These are phyloP conservation scores for Trichophyton benhamiae DNA, from an alignment of 2,329 filamentous ascomycete genomes.

Conservation along the genomic window DNA sequence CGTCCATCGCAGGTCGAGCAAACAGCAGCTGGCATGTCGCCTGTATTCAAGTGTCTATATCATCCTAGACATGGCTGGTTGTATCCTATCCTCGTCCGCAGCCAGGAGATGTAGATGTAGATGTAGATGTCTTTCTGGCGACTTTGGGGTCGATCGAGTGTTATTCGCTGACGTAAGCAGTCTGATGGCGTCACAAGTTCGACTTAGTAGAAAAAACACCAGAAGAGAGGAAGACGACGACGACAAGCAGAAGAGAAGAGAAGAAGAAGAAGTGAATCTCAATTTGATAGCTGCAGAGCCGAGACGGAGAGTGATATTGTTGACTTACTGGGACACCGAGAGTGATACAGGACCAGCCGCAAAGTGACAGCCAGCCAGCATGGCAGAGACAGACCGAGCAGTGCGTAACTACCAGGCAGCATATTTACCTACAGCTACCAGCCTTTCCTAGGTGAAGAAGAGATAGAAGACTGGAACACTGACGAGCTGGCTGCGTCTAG, in stretches of 20 bases:
- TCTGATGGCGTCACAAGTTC: background rate
- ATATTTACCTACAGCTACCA: background rate
- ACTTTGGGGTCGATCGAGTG: background rate
- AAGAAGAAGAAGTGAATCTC: background rate
- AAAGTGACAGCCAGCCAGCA: background rate
- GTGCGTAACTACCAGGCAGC: constrained; percentile 1
- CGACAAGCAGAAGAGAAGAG: background rate
- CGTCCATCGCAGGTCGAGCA: constrained; percentile 25
- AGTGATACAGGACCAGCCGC: background rate
- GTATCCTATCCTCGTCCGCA: no score
- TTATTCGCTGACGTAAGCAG: background rate
- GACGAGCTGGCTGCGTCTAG: background rate
- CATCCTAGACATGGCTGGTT: no score
- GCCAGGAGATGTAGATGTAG: no score
- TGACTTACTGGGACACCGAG: background rate
- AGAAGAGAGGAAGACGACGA: background rate
- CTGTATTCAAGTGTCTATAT: no score
- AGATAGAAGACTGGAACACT: background rate
- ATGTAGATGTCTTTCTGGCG: no score
- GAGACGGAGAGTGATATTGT: background rate
- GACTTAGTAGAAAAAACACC: background rate
- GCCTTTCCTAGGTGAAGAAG: background rate
- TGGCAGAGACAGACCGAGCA: constrained; percentile 13
- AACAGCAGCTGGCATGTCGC: no score
- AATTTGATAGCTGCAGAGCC: background rate